A percentile compares a stretch with the other conserved stretches of the same genome.
Conservation (phyloP, 2,329 filamentous ascomycete genomes). For the Diaporthe sp. region DNA sequence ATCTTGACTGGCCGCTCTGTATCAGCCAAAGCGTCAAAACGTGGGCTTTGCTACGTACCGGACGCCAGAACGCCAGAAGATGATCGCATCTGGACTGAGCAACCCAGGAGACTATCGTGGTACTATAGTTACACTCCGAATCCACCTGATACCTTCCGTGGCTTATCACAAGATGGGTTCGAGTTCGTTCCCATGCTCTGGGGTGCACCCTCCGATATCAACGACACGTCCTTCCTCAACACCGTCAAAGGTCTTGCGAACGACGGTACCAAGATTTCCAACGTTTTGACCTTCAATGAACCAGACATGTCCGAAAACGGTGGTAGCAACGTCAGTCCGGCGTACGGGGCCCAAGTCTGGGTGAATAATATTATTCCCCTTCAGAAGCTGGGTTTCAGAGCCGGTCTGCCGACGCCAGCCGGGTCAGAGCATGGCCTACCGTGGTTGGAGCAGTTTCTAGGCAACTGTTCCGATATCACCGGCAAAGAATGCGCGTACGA, state of each 20-base stretch:
- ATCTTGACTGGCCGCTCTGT: not conserved
- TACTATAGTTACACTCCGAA: conserved; percentile 83
- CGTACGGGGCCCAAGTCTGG: conserved; percentile 77
- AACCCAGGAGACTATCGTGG: conserved; percentile 77
- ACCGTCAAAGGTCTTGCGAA: conserved; percentile 69
- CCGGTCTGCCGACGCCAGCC: conserved; percentile 80
- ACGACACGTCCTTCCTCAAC: conserved; percentile 72
- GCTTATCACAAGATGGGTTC: conserved; percentile 67
- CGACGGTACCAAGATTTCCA: conserved; percentile 70
- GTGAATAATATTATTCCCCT: conserved; percentile 80
- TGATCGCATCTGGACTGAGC: conserved; percentile 73
- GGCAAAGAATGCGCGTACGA: conserved; percentile 74
- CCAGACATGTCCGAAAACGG: conserved; percentile 74
- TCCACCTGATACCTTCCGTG: conserved; percentile 67
- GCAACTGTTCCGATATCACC: conserved; percentile 72
- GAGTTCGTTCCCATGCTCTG: conserved; percentile 88
- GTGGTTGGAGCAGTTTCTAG: conserved; percentile 78
- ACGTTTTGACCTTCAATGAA: conserved; percentile 85
- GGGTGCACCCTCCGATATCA: conserved; percentile 65
- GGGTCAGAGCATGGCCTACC: conserved; percentile 70
- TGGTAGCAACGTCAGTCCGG: conserved; percentile 73
- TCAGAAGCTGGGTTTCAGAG: conserved; percentile 71
- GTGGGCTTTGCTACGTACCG: conserved; percentile 79
- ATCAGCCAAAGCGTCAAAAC: conserved; percentile 67
- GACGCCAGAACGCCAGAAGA: conserved; percentile 69